Conservation (phyloP, 768 basidiomycete genomes). For the Termitomyces sp. region DNA sequence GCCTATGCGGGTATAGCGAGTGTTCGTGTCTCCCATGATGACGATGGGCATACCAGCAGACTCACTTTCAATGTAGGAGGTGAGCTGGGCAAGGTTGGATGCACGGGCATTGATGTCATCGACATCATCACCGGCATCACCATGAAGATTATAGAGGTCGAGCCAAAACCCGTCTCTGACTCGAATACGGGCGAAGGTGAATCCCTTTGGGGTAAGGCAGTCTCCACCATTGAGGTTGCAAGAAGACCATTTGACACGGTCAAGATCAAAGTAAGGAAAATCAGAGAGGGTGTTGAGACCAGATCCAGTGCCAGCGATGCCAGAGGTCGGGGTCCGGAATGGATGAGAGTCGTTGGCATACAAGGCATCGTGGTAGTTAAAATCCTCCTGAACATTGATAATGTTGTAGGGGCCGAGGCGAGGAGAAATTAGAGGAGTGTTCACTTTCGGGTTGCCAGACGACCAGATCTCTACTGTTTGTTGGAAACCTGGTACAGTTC, state of each 20-base stretch:
- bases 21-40: conserved; percentile 38
- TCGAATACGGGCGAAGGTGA: conserved; percentile 32
- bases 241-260: conserved; percentile 16
- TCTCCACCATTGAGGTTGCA: conserved; percentile 29
- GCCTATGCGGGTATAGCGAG: conserved; percentile 31
- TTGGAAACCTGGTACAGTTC: neutral
- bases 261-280: conserved; percentile 27
- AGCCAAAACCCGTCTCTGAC: conserved; percentile 30
- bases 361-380: conserved; percentile 35
- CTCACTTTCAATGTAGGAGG: conserved; percentile 25
- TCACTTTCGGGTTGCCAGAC: conserved; percentile 24
- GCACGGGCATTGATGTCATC: conserved; percentile 31
- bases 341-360: conserved; percentile 33
- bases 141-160: conserved; percentile 36
- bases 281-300: conserved; percentile 36
- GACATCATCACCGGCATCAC: conserved; percentile 31
- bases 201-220: conserved; percentile 38
- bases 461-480: conserved; percentile 21
- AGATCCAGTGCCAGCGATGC: conserved; percentile 30
- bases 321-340: conserved; percentile 36
- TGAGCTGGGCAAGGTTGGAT: conserved; percentile 32
- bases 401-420: conserved; percentile 29
- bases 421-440: conserved; percentile 30
- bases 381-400: conserved; percentile 34
- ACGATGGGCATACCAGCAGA: conserved; percentile 32